Evolutionary conservation across 1,284 basidiomycete species (phyloP), one percentile per base, ranked within the genome.

Genomic region (Naganishia sp.): DNA sequence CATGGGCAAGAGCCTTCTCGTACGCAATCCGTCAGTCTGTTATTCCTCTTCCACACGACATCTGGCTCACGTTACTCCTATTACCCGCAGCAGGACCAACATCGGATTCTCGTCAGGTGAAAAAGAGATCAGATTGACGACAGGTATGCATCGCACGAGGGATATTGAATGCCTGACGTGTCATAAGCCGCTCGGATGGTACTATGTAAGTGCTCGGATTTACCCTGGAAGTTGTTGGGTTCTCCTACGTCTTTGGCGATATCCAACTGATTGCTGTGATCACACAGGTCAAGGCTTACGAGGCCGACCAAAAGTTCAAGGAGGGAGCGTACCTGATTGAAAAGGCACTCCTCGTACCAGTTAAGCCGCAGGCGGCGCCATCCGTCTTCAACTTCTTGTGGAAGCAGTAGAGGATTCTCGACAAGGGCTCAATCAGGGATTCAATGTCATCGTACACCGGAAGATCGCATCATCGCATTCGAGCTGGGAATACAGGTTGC

Each of bases 321-420:
- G 59, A 61, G 39, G 59, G 59, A n/a, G 59, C 59, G 33, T 61
- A 61, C 48, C 28, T 61, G 48, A 61, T 61, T 48, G 59, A 61
- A 10, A 52, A 61, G 45, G 48, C 59, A 28, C 48, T 61, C 6
- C 59, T 61, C n/a, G 59, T 61, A 43, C 59, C 59, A 18, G 59
- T 61, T 48, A 61, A 61, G 46, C 33, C 48, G 15, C 11, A 49
- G n/a, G 36, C 36, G 16, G 48, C 50, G n/a, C 59, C 48, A 6
- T 61, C 59, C 3, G 59, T 61, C 36, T 61, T 61, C 59, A 61
- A 46, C 48, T 61, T 61, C 48, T 61, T 61, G 59, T 61, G 59
- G 59, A 61, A 61, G 48, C 59, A 61, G 48, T 61, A 31, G 39
- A 33, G 15, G 33, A 49, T 9, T 49, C 53, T 53, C 50, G 28